A percentile compares a stretch with the other conserved stretches of the same genome.
Evolutionary conservation across 2,329 filamentous ascomycete genomes (phyloP).

Genomic region (Neofusicoccum sp.): DNA sequence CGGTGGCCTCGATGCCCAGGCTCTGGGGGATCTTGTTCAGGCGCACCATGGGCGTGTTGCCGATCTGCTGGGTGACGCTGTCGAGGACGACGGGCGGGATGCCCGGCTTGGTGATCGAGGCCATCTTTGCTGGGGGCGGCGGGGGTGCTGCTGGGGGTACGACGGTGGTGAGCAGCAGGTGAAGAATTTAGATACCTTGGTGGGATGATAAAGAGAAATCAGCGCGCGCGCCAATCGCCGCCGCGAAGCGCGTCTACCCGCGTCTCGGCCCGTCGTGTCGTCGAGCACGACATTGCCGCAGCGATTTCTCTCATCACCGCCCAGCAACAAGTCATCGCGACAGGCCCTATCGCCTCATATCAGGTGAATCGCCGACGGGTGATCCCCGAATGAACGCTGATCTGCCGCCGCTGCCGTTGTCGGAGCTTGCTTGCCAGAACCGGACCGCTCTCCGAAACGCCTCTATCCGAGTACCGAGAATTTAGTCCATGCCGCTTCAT

Average conservation of each 20-base stretch:
- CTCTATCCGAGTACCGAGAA: no score
- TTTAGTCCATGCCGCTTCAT: no score
- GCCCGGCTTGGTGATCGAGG: slow-evolving; percentile 51
- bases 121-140: slow-evolving; percentile 39
- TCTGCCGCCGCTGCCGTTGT: not conserved
- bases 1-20: slow-evolving; percentile 82
- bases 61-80: slow-evolving; percentile 84
- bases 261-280: not conserved
- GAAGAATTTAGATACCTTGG: not conserved
- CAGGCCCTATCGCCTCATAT: not conserved
- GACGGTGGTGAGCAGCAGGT: not conserved
- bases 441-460: not conserved
- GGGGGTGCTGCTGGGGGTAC: not conserved
- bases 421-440: not conserved
- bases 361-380: not conserved
- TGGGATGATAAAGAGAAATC: not conserved
- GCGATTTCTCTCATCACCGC: not conserved
- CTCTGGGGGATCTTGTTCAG: slow-evolving; percentile 92
- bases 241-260: not conserved
- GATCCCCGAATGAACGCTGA: slow-evolving; percentile 3
- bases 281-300: not conserved
- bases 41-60: slow-evolving; percentile 92
- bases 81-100: slow-evolving; percentile 61
- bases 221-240: not conserved
- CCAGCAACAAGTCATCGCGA: not conserved